Conservation (phyloP, 1,139 yeast species). For the Meyerozyma guilliermondii region DNA sequence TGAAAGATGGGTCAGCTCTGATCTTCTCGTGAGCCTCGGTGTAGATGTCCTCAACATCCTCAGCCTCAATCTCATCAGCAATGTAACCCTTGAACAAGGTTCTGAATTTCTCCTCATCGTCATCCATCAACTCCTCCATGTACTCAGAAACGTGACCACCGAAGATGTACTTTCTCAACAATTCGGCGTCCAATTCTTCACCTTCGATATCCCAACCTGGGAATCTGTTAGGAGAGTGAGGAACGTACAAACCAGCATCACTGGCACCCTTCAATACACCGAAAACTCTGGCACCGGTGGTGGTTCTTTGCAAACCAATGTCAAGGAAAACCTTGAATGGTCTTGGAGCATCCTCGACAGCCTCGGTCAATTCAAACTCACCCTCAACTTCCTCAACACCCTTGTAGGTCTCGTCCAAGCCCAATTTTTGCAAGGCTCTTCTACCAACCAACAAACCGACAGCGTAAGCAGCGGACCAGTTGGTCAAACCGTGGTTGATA, state of each 20-base stretch:
- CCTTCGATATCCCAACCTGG: slow-evolving; percentile 99
- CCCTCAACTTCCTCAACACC: slow-evolving; percentile 99
- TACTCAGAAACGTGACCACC: slow-evolving; percentile 99
- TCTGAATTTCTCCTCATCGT: slow-evolving; percentile 99
- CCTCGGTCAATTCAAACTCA: slow-evolving; percentile 97
- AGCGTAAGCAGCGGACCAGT: slow-evolving; percentile 99
- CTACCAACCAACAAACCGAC: slow-evolving; percentile 98
- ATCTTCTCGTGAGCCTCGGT: slow-evolving; percentile 89
- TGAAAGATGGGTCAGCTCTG: slow-evolving; percentile 93
- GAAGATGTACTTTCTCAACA: slow-evolving; percentile 97
- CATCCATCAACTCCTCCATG: slow-evolving; percentile 99
- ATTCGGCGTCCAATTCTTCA: slow-evolving; percentile 97
- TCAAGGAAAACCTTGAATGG: slow-evolving; percentile 99
- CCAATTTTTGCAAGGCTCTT: slow-evolving; percentile 97
- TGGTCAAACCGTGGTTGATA: slow-evolving; percentile 97
- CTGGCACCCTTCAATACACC: slow-evolving; percentile 99
- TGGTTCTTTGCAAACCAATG: slow-evolving; percentile 99
- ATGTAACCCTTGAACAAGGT: slow-evolving; percentile 95
- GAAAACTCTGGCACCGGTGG: slow-evolving; percentile 99
- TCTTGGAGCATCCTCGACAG: slow-evolving; percentile 99
- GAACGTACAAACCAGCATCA: slow-evolving; percentile 99
- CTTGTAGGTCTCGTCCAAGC: slow-evolving; percentile 94
- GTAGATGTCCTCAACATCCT: slow-evolving; percentile 94
- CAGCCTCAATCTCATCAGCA: slow-evolving; percentile 96
- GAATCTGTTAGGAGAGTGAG: slow-evolving; percentile 99